A percentile compares a stretch with the other conserved stretches of the same genome.
These are phyloP conservation scores for Daldinia eschscholtzii DNA, from an alignment of 2,329 filamentous ascomycete genomes.

Conservation along the genomic window DNA sequence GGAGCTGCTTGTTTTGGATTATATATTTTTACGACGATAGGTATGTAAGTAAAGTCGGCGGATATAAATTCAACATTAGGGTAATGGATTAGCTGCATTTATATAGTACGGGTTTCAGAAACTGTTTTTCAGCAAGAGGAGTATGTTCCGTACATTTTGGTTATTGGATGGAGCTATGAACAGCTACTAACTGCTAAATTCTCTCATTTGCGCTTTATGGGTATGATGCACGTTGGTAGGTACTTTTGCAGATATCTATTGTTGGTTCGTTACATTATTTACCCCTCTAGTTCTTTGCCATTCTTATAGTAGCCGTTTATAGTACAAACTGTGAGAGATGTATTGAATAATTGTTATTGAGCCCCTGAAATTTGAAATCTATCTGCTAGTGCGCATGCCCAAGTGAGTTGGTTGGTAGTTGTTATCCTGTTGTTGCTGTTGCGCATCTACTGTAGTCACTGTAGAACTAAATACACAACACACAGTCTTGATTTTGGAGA, in stretches of 20 bases:
- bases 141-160: not conserved
- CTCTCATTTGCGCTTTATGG: not conserved
- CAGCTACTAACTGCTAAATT: not conserved
- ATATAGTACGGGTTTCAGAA: not conserved
- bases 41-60: not conserved
- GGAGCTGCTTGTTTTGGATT: not conserved
- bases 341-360: not conserved
- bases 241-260: not conserved
- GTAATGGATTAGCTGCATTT: not conserved
- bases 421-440: not conserved
- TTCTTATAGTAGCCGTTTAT: not conserved
- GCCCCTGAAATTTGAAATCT: not conserved
- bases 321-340: not conserved
- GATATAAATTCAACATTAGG: no score
- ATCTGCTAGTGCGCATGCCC: not conserved
- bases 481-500: not conserved
- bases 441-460: not conserved
- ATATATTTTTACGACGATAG: not conserved
- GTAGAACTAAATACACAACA: not conserved
- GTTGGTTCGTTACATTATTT: not conserved
- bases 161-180: not conserved
- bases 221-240: no score
- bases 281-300: not conserved
- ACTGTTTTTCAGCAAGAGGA: not conserved
- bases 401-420: not conserved